Evolutionary conservation across 2,329 filamentous ascomycete species (phyloP).

Genomic region (Orbilia blumenaviensis): DNA sequence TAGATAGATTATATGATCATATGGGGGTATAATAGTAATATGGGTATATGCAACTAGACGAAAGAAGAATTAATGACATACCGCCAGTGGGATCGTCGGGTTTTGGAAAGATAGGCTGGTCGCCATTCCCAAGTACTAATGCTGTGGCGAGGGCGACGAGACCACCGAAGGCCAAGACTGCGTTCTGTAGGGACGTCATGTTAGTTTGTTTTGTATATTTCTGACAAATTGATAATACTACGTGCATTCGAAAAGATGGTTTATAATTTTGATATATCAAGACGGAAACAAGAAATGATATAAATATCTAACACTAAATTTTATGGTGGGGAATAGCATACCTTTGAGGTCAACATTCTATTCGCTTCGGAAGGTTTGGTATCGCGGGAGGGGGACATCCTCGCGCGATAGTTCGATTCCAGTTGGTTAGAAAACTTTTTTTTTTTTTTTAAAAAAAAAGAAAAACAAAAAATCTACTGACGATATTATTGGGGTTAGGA

Average conservation of each 20-base stretch:
- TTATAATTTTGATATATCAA: too few species aligned
- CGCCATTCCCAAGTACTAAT: conserved; percentile 26
- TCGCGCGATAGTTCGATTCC: neutral
- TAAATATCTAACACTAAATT: too few species aligned
- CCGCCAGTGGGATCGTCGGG: conserved; percentile 33
- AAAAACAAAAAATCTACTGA: neutral
- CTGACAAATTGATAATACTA: too few species aligned
- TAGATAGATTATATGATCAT: too few species aligned
- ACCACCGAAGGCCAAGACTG: conserved; percentile 50
- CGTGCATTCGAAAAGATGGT: too few species aligned
- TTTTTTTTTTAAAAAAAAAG: too few species aligned
- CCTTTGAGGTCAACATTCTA: conserved; percentile 49
- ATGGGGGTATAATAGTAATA: too few species aligned
- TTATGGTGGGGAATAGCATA: neutral
- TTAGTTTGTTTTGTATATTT: neutral
- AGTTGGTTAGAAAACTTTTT: too few species aligned
- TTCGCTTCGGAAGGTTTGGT: conserved; percentile 2
- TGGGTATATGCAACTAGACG: neutral
- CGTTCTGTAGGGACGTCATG: conserved; percentile 27
- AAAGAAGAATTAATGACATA: neutral
- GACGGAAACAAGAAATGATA: too few species aligned
- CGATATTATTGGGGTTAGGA: neutral
- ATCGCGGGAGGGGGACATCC: conserved; percentile 3
- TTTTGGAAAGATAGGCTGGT: conserved; percentile 48
- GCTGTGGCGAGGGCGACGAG: conserved; percentile 44